Evolutionary conservation across 768 basidiomycete species (phyloP).

Genomic region (Candolleomyces efflorescens): DNA sequence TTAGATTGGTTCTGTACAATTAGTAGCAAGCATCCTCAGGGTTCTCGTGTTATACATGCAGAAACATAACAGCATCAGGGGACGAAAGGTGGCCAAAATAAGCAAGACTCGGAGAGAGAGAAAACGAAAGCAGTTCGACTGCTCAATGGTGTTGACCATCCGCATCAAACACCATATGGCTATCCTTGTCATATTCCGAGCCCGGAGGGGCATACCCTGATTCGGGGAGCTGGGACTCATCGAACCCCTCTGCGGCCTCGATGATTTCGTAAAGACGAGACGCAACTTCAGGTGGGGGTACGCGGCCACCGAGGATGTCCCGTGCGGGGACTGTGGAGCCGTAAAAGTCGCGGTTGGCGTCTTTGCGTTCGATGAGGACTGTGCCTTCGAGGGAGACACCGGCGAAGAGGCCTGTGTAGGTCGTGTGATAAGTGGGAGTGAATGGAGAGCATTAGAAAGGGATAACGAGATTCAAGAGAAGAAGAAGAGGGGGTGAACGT

Average conservation of each 20-base stretch:
- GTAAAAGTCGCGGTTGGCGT: slow-evolving; percentile 95
- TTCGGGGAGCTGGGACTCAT: slow-evolving; percentile 78
- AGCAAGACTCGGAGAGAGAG: neutral
- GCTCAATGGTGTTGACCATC: slow-evolving; percentile 37
- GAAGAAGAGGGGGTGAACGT: slow-evolving; percentile 17
- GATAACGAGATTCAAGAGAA: neutral
- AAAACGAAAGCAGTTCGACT: neutral
- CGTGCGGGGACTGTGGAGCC: slow-evolving; percentile 84
- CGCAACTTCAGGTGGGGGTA: slow-evolving; percentile 97
- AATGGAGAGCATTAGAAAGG: too few species aligned
- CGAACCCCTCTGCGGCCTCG: slow-evolving; percentile 91
- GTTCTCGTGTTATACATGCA: neutral
- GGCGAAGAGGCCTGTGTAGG: slow-evolving; percentile 84
- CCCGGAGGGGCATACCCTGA: slow-evolving; percentile 74
- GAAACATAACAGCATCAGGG: neutral
- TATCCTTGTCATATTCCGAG: slow-evolving; percentile 41
- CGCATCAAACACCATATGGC: slow-evolving; percentile 74
- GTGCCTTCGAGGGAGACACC: slow-evolving; percentile 95
- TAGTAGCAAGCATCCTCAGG: neutral
- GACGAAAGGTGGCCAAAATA: too few species aligned
- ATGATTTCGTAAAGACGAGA: slow-evolving; percentile 92
- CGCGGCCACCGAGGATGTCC: slow-evolving; percentile 89
- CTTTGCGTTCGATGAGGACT: slow-evolving; percentile 89
- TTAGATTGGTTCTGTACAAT: neutral
- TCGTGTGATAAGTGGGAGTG: too few species aligned